Evolutionary conservation across 371 early-diverging fungal genomes (phyloP).

Genomic region (Mortierella sp.): DNA sequence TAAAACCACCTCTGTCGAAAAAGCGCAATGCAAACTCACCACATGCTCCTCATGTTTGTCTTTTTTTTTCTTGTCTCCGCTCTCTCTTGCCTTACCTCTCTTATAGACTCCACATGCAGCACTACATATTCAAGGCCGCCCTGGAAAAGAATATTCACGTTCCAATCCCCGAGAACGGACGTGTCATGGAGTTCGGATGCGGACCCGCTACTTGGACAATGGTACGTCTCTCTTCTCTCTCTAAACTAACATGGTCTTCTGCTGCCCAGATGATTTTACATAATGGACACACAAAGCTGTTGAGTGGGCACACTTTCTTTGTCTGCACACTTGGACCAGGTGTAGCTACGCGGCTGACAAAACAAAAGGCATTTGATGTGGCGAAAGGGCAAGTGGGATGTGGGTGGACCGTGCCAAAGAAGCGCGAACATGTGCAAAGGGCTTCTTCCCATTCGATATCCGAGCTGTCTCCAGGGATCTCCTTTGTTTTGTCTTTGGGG

Average conservation of each 20-base stretch:
- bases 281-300: not conserved
- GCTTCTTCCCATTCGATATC: not conserved
- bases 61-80: too few species aligned
- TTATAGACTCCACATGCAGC: constrained; percentile 43
- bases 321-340: not conserved
- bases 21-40: not conserved
- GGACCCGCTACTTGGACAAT: constrained; percentile 54
- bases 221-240: constrained; percentile 24
- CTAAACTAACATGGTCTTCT: not conserved
- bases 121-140: constrained; percentile 50
- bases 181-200: constrained; percentile 54
- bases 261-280: too few species aligned
- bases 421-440: constrained; percentile 1
- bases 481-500: not conserved
- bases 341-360: not conserved
- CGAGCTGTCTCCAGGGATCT: not conserved
- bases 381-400: not conserved
- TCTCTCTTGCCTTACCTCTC: too few species aligned
- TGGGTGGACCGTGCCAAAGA: constrained; percentile 3
- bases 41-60: not conserved
- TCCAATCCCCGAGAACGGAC: constrained; percentile 44
- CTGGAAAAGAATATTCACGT: constrained; percentile 49
- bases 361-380: not conserved
- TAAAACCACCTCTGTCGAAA: not conserved
- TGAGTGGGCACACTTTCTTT: not conserved